phyloP scores from a whole-genome alignment of 2,329 filamentous ascomycete species.

The Aspergillus pseudotamarii region DNA sequence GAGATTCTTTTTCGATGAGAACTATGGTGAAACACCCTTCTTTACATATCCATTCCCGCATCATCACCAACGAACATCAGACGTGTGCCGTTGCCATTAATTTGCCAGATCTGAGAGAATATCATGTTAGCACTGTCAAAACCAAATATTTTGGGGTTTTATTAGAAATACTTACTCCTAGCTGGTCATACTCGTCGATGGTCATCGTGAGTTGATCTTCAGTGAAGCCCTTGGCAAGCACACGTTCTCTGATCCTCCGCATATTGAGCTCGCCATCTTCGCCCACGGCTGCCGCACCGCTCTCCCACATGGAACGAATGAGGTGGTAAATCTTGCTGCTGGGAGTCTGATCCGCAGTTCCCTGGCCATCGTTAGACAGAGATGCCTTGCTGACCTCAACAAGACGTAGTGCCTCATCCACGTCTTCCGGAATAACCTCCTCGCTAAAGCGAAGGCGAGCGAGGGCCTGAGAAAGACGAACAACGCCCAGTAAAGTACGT shows the following conservation, averaged over 20 bases:
- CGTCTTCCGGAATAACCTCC: slow-evolving; percentile 84
- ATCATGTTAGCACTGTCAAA: slow-evolving; percentile 41
- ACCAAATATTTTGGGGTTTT: background rate
- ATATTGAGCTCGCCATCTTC: slow-evolving; percentile 78
- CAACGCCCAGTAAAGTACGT: slow-evolving; percentile 86
- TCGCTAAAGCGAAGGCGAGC: slow-evolving; percentile 88
- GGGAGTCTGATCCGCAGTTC: slow-evolving; percentile 72
- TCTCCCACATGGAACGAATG: slow-evolving; percentile 83
- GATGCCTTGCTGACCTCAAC: slow-evolving; percentile 93
- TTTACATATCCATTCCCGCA: slow-evolving; percentile 53
- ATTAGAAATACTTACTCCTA: slow-evolving; percentile 73
- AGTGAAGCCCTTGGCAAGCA: slow-evolving; percentile 95
- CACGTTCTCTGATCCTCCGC: slow-evolving; percentile 83
- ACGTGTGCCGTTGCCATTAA: slow-evolving; percentile 68
- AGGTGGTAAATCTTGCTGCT: slow-evolving; percentile 94
- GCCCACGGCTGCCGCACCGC: slow-evolving; percentile 76
- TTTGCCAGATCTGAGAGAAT: slow-evolving; percentile 71
- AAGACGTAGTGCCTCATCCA: slow-evolving; percentile 89
- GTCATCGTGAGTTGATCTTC: slow-evolving; percentile 86
- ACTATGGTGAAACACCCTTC: slow-evolving; percentile 7
- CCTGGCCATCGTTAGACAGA: slow-evolving; percentile 70
- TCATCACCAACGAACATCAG: slow-evolving; percentile 70
- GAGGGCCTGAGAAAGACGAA: slow-evolving; percentile 91
- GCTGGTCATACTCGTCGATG: slow-evolving; percentile 82
- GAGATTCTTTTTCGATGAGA: background rate